Conservation (phyloP, 176 grass and related monocot species). For the Bothriochloa decipiens region DNA sequence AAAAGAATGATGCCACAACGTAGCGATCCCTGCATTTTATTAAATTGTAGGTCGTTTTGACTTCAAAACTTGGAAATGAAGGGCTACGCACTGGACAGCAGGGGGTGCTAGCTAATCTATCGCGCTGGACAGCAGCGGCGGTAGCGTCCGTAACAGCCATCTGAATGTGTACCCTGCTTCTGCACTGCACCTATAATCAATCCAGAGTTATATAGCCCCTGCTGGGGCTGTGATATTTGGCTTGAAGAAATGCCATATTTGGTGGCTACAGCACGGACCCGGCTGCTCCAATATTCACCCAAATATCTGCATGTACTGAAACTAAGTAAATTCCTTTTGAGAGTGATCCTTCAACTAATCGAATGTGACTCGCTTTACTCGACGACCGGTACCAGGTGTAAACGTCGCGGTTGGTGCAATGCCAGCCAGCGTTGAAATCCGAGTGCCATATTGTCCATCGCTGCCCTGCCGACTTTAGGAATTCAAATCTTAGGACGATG, state of each 20-base stretch:
- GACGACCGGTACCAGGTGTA: background rate
- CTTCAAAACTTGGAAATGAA: too few relatives aligned
- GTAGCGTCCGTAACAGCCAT: too few relatives aligned
- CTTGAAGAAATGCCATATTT: constrained; percentile 31
- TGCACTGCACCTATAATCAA: too few relatives aligned
- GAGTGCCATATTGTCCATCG: background rate
- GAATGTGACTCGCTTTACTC: background rate
- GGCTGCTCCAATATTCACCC: constrained; percentile 21
- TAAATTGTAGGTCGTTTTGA: too few relatives aligned
- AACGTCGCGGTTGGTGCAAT: constrained; percentile 28
- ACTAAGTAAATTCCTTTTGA: background rate
- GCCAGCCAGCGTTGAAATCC: constrained; percentile 9
- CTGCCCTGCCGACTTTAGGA: background rate
- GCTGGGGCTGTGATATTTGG: background rate
- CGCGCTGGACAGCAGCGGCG: too few relatives aligned
- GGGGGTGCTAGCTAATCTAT: too few relatives aligned
- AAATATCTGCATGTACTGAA: background rate
- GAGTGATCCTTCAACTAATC: constrained; percentile 19
- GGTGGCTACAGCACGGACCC: background rate
- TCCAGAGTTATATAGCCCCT: too few relatives aligned
- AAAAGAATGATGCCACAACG: background rate
- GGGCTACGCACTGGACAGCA: too few relatives aligned
- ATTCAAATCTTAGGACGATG: background rate
- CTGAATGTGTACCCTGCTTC: too few relatives aligned
- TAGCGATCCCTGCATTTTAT: background rate